Evolutionary conservation across 2,329 filamentous ascomycete genomes (phyloP).

Genomic region (Beauveria sp.): DNA sequence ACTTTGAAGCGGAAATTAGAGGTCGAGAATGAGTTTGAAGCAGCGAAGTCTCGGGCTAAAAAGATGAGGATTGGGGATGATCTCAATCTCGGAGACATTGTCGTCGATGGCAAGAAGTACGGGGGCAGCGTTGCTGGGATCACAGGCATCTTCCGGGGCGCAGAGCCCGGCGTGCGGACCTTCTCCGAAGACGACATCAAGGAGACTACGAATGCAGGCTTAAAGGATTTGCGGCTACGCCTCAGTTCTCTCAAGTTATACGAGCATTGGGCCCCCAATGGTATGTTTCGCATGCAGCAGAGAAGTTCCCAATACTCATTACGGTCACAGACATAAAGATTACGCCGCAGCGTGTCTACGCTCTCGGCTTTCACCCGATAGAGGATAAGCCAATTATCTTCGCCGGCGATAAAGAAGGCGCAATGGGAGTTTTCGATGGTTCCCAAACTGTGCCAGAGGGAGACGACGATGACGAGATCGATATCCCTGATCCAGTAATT

Average conservation of each 20-base stretch:
- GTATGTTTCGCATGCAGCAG: conserved; percentile 34
- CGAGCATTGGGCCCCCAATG: conserved; percentile 73
- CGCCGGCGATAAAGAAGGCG: conserved; percentile 88
- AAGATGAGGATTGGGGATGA: conserved; percentile 44
- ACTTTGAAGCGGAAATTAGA: conserved; percentile 43
- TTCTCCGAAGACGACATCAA: conserved; percentile 80
- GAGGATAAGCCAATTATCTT: conserved; percentile 82
- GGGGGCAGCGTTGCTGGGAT: conserved; percentile 60
- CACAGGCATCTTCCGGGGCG: conserved; percentile 50
- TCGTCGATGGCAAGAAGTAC: conserved; percentile 74
- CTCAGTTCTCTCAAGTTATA: conserved; percentile 76
- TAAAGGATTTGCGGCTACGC: conserved; percentile 65
- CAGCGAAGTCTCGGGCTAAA: conserved; percentile 46
- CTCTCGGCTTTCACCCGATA: conserved; percentile 81
- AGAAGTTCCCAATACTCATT: background rate
- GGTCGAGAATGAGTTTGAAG: conserved; percentile 38
- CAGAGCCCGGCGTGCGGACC: conserved; percentile 74
- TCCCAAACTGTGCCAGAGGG: conserved; percentile 58
- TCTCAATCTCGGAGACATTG: conserved; percentile 67
- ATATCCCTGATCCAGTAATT: conserved; percentile 66
- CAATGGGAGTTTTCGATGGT: conserved; percentile 84
- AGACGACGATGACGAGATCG: conserved; percentile 59
- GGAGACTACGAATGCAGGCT: conserved; percentile 66
- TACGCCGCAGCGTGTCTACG: conserved; percentile 79
- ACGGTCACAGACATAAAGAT: conserved; percentile 69